Percentiles rank a stretch among this genome's conserved stretches.
phyloP scores from a whole-genome alignment of 2,329 filamentous ascomycete genomes.

The Cordyceps cateniannulata region DNA sequence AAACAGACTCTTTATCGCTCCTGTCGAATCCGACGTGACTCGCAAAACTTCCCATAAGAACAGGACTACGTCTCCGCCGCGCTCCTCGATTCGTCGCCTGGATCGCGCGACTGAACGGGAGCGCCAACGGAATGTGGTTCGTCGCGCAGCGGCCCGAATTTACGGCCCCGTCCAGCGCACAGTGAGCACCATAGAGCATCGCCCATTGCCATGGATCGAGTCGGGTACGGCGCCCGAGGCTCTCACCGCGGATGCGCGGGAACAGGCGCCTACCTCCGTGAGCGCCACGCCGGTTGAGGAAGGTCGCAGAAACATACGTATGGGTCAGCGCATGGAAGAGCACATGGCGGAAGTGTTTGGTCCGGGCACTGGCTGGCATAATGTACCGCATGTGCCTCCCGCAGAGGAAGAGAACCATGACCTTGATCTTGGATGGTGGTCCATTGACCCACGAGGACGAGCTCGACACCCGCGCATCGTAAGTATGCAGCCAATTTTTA shows the following conservation, averaged over 20 bases:
- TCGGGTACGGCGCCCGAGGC: constrained; percentile 12
- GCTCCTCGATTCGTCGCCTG: constrained; percentile 35
- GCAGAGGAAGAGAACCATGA: constrained; percentile 14
- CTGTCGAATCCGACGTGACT: constrained; percentile 37
- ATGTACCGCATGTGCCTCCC: constrained; percentile 8
- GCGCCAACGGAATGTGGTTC: constrained; percentile 16
- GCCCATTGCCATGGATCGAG: constrained; percentile 19
- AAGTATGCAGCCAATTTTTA: constrained; percentile 9
- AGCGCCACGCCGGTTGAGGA: constrained; percentile 19
- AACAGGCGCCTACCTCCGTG: constrained; percentile 12
- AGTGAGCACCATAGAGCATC: constrained; percentile 14
- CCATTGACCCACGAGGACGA: constrained; percentile 17
- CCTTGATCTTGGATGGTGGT: constrained; percentile 21
- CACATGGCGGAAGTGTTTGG: constrained; percentile 22
- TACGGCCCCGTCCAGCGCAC: constrained; percentile 22
- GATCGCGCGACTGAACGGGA: constrained; percentile 28
- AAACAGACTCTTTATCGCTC: constrained; percentile 39
- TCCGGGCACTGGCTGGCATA: constrained; percentile 16
- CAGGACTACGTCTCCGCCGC: constrained; percentile 24
- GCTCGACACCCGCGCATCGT: constrained; percentile 19
- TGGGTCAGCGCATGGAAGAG: constrained; percentile 22
- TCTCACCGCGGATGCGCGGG: background rate
- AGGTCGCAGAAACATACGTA: background rate
- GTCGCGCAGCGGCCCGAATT: constrained; percentile 23
- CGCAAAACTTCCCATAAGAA: constrained; percentile 28